Conservation (phyloP, 2,329 filamentous ascomycete genomes). For the Drechslera avenae region DNA sequence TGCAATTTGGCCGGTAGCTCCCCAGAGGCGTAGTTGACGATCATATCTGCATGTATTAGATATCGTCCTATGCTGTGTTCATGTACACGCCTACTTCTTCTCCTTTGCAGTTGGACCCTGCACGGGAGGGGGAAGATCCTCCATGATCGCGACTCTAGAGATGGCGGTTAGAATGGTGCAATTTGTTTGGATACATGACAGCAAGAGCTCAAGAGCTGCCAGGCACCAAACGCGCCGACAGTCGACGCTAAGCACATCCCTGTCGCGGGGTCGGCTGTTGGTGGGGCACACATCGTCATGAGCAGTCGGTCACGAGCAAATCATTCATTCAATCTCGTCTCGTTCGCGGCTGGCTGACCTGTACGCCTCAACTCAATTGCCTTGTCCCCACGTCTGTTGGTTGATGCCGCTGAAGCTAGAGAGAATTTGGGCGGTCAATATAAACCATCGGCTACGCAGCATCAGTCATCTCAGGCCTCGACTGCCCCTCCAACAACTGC, state of each 20-base stretch:
- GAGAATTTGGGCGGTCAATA: constrained; percentile 17
- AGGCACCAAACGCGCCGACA: constrained; percentile 6
- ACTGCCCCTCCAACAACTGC: constrained; percentile 26
- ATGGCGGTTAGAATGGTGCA: neutral
- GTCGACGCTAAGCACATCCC: constrained; percentile 16
- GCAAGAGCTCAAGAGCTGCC: neutral
- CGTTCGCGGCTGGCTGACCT: neutral
- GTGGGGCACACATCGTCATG: constrained; percentile 15
- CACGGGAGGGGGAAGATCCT: constrained; percentile 47
- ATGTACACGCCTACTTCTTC: constrained; percentile 52
- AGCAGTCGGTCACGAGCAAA: constrained; percentile 9
- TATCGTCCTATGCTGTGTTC: neutral
- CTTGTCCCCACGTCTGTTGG: neutral
- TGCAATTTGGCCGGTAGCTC: constrained; percentile 85
- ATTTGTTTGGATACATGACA: constrained; percentile 4
- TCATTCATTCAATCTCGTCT: constrained; percentile 1
- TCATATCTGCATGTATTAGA: constrained; percentile 71
- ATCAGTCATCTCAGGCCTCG: constrained; percentile 37
- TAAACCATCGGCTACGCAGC: constrained; percentile 33
- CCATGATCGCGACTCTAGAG: constrained; percentile 29
- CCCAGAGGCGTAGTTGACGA: constrained; percentile 93
- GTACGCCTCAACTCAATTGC: neutral
- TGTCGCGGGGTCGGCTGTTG: constrained; percentile 17
- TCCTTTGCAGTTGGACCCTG: constrained; percentile 54
- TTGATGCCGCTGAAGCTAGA: constrained; percentile 23